phyloP scores from a whole-genome alignment of 2,329 filamentous ascomycete genomes.

The Chrysoporthe austroafricana region DNA sequence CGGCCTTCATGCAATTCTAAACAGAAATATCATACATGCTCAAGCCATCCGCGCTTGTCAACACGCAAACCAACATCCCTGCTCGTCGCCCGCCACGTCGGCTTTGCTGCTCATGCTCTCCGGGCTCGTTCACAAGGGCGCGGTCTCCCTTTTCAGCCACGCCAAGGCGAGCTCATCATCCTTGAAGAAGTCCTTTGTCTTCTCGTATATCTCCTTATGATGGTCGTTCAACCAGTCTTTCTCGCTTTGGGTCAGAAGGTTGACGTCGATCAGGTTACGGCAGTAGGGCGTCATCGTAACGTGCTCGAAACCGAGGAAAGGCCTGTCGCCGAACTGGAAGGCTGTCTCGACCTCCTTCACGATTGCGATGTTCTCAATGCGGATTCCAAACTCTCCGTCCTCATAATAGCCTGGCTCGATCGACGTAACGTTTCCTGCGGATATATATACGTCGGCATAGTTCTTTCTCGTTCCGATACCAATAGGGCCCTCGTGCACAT shows the following conservation, averaged over 20 bases:
- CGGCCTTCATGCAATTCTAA: slow-evolving; percentile 61
- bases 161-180: slow-evolving; percentile 70
- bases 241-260: slow-evolving; percentile 73
- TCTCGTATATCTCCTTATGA: slow-evolving; percentile 78
- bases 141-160: slow-evolving; percentile 90
- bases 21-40: slow-evolving; percentile 16
- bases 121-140: slow-evolving; percentile 48
- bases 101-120: neutral
- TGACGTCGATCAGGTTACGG: slow-evolving; percentile 79
- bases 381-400: slow-evolving; percentile 90
- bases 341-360: slow-evolving; percentile 86
- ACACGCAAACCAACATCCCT: neutral
- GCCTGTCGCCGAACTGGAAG: slow-evolving; percentile 89
- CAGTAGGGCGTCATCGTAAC: slow-evolving; percentile 98
- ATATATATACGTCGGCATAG: slow-evolving; percentile 86
- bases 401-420: slow-evolving; percentile 98
- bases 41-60: slow-evolving; percentile 6
- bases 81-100: neutral
- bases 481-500: slow-evolving; percentile 96
- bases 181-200: slow-evolving; percentile 78
- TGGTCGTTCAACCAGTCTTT: slow-evolving; percentile 87
- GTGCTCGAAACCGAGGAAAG: slow-evolving; percentile 93
- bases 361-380: slow-evolving; percentile 95
- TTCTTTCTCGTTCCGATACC: slow-evolving; percentile 92
- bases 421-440: slow-evolving; percentile 92